Conservation (phyloP, 192 early-diverging fungal genomes). For the Gryganskiella cystojenkinii region DNA sequence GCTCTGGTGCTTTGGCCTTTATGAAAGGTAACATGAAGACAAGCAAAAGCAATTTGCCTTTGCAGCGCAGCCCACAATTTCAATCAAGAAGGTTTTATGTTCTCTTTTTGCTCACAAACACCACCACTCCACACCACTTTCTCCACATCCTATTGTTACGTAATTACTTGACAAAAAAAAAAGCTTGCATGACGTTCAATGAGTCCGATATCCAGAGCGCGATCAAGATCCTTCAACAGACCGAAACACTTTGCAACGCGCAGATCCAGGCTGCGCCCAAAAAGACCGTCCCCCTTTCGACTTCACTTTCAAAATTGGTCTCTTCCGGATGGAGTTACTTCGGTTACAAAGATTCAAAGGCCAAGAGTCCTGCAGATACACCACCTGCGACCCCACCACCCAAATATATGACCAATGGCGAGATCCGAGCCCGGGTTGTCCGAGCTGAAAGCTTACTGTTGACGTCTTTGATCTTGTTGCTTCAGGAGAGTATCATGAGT, state of each 20-base stretch:
- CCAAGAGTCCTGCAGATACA: slow-evolving; percentile 36
- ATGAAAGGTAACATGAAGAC: slow-evolving; percentile 66
- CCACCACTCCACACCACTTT: too few relatives aligned
- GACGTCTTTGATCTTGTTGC: slow-evolving; percentile 58
- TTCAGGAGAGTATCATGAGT: slow-evolving; percentile 61
- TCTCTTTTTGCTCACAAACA: too few relatives aligned
- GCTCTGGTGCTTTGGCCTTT: slow-evolving; percentile 62
- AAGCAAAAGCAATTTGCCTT: too few relatives aligned
- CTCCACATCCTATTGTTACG: too few relatives aligned
- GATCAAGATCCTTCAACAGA: slow-evolving; percentile 48
- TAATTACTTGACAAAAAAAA: neutral
- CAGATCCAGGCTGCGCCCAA: slow-evolving; percentile 61
- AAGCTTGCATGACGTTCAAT: slow-evolving; percentile 58
- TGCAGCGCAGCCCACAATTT: too few relatives aligned
- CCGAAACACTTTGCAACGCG: slow-evolving; percentile 57
- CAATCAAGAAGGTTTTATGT: too few relatives aligned
- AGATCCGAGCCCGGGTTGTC: slow-evolving; percentile 61
- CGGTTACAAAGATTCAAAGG: slow-evolving; percentile 41
- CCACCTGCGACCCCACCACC: slow-evolving; percentile 19
- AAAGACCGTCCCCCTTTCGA: slow-evolving; percentile 45
- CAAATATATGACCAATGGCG: slow-evolving; percentile 61
- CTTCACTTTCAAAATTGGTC: slow-evolving; percentile 53
- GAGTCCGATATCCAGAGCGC: slow-evolving; percentile 58
- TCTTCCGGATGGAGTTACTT: slow-evolving; percentile 50
- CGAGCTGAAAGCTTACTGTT: slow-evolving; percentile 62